Conservation (phyloP, 1,139 yeast genomes). For the Sugiyamaella castrensis region DNA sequence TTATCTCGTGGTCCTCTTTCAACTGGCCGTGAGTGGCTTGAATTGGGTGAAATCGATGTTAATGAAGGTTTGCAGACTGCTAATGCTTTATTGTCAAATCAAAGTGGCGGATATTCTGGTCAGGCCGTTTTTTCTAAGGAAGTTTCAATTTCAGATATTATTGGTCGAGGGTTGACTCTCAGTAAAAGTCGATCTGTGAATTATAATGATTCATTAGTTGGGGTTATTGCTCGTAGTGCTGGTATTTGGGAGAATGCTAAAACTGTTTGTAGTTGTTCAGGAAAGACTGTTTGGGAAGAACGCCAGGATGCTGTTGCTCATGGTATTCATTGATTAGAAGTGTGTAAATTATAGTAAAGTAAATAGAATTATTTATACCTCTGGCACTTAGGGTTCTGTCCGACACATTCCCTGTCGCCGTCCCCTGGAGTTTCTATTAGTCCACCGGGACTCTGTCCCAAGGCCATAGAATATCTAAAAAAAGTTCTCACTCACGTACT, state of each 20-base stretch:
- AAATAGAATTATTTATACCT: background rate
- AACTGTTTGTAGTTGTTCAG: slow-evolving; percentile 90
- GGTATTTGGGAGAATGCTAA: slow-evolving; percentile 97
- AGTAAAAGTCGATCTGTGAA: slow-evolving; percentile 39
- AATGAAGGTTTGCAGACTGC: slow-evolving; percentile 41
- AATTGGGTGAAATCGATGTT: slow-evolving; percentile 41
- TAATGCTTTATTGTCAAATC: slow-evolving; percentile 31
- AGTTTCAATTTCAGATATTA: slow-evolving; percentile 57
- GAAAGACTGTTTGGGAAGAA: slow-evolving; percentile 96
- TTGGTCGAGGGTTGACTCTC: slow-evolving; percentile 78
- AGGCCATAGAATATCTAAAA: too few relatives aligned
- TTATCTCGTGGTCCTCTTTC: slow-evolving; percentile 68
- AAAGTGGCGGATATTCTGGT: slow-evolving; percentile 42
- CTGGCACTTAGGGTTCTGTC: background rate
- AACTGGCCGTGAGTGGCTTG: slow-evolving; percentile 58
- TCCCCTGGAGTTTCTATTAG: too few relatives aligned
- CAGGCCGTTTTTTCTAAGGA: slow-evolving; percentile 55
- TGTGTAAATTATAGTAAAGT: background rate
- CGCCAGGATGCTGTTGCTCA: slow-evolving; percentile 64
- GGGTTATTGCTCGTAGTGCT: slow-evolving; percentile 93
- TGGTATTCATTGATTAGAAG: slow-evolving; percentile 38
- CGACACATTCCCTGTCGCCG: too few relatives aligned
- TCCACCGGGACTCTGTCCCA: too few relatives aligned
- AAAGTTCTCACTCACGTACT: background rate
- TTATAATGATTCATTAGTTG: slow-evolving; percentile 54